Conservation (phyloP, 2,329 filamentous ascomycete genomes). For the Davidsoniella neocaledoniae region DNA sequence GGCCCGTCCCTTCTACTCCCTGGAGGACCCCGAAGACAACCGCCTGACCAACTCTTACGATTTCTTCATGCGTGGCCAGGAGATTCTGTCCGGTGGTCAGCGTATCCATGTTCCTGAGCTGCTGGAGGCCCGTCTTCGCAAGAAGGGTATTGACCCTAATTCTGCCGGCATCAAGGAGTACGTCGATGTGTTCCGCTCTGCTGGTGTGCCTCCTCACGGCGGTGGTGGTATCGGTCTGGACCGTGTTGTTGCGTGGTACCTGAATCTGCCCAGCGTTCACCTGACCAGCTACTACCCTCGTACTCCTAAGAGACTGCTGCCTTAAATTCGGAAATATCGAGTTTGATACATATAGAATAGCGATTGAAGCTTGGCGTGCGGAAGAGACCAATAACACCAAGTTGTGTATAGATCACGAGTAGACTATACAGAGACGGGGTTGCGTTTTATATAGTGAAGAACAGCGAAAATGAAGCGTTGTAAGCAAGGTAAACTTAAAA, state of each 20-base stretch:
- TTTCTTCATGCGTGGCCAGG: slow-evolving; percentile 84
- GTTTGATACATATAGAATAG: not conserved
- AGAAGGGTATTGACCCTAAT: slow-evolving; percentile 64
- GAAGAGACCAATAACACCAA: too few species aligned
- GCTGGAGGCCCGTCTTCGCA: slow-evolving; percentile 61
- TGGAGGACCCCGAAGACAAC: slow-evolving; percentile 52
- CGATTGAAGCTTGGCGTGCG: not conserved
- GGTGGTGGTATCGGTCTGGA: slow-evolving; percentile 83
- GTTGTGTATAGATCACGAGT: too few species aligned
- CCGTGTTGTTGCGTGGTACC: slow-evolving; percentile 56
- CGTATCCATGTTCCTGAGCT: slow-evolving; percentile 68
- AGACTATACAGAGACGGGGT: too few species aligned
- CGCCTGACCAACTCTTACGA: slow-evolving; percentile 55
- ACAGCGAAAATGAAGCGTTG: too few species aligned
- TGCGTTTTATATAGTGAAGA: too few species aligned
- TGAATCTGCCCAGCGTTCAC: slow-evolving; percentile 42
- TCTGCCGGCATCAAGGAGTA: slow-evolving; percentile 73
- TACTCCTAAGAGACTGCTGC: slow-evolving; percentile 41
- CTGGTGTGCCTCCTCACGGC: slow-evolving; percentile 76
- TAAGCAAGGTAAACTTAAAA: too few species aligned
- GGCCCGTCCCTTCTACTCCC: slow-evolving; percentile 84
- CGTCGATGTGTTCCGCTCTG: slow-evolving; percentile 62
- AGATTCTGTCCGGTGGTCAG: slow-evolving; percentile 83
- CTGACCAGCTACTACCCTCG: slow-evolving; percentile 40
- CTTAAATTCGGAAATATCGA: slow-evolving; percentile 21